Base-by-base conservation (phyloP, 139 green algal genomes). In the Penium margaritaceum region DNA sequence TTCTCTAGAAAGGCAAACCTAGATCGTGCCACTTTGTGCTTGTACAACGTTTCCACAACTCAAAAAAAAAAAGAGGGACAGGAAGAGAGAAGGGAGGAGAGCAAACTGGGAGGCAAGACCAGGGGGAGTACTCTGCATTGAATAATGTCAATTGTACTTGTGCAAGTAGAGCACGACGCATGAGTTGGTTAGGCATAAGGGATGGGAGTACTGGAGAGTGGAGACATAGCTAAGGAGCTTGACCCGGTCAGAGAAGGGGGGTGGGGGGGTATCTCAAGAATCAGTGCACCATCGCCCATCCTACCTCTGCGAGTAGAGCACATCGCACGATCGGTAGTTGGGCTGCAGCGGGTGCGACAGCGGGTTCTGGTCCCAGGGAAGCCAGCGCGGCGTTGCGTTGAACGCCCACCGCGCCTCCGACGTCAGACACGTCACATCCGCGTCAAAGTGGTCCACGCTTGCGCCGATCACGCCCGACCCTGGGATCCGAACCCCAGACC, bases 241-340 rank as follows among this genome's bases (percentile, higher is more conserved):
- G 21, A 19, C 19, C 1, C 17, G 1, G 2, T 1, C 1, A 3
- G 1, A 54, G 43, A 19, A 54, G 43, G 21, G 1, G 43, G 1
- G 2, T 17, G 5, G 44, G 19, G 5, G 44, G 21, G 21, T 29
- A 19, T 29, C 46, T 29, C n/a, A 19, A 57, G 5, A 21, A 57
- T 27, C 24, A 19, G 6, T 57, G 4, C 46, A 57, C 19, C 19
- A n/a, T n/a, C n/a, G n/a, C n/a, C n/a, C n/a, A n/a, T n/a, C n/a
- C 19, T 72, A 32, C 65, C 41, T 24, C 38, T 72, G 47, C 19
- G 34, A 30, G 53, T 54, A 63, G 19, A 72, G 65, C 15, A 41
- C 21, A 21, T 74, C 66, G 54, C 66, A 74, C 32, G 66, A 64
- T 17, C 44, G 66, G 54, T 74, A 63, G 41, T 74, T 74, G 32